A percentile compares a stretch with the other conserved stretches of the same genome.
Conservation (phyloP, 1,284 basidiomycete species). For the Naganishia cerealis region DNA sequence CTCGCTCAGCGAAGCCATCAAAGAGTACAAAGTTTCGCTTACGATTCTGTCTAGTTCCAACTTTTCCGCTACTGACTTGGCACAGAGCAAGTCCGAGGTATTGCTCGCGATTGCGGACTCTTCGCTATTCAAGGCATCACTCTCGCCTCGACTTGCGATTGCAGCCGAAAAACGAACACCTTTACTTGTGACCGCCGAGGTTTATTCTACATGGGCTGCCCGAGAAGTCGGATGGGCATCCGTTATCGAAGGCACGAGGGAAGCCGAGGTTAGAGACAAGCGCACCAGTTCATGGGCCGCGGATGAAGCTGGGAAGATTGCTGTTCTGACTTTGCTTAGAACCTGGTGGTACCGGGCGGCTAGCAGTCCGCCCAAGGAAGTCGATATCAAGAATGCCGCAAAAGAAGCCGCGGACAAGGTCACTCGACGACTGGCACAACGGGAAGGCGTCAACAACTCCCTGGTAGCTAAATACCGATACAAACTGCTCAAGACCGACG, state of each 20-base stretch:
- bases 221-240: slow-evolving; percentile 54
- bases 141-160: slow-evolving; percentile 31
- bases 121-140: slow-evolving; percentile 34
- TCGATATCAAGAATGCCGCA: slow-evolving; percentile 45
- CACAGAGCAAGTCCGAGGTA: slow-evolving; percentile 44
- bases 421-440: slow-evolving; percentile 46
- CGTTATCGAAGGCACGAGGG: slow-evolving; percentile 49
- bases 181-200: slow-evolving; percentile 51
- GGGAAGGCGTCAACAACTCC: slow-evolving; percentile 45
- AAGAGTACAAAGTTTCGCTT: slow-evolving; percentile 51
- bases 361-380: slow-evolving; percentile 44
- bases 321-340: slow-evolving; percentile 47
- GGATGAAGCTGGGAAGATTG: slow-evolving; percentile 48
- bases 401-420: slow-evolving; percentile 50
- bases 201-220: slow-evolving; percentile 53
- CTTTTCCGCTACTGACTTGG: slow-evolving; percentile 40
- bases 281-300: slow-evolving; percentile 47
- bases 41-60: slow-evolving; percentile 43
- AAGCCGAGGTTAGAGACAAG: slow-evolving; percentile 43
- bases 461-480: slow-evolving; percentile 47
- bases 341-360: slow-evolving; percentile 52
- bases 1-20: slow-evolving; percentile 44
- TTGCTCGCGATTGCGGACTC: slow-evolving; percentile 48
- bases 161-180: slow-evolving; percentile 42
- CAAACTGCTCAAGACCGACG: slow-evolving; percentile 42